A percentile compares a stretch with the other conserved stretches of the same genome.
Evolutionary conservation across 495 filamentous ascomycete genomes (phyloP).

Genomic region (Talaromyces stipitatus): DNA sequence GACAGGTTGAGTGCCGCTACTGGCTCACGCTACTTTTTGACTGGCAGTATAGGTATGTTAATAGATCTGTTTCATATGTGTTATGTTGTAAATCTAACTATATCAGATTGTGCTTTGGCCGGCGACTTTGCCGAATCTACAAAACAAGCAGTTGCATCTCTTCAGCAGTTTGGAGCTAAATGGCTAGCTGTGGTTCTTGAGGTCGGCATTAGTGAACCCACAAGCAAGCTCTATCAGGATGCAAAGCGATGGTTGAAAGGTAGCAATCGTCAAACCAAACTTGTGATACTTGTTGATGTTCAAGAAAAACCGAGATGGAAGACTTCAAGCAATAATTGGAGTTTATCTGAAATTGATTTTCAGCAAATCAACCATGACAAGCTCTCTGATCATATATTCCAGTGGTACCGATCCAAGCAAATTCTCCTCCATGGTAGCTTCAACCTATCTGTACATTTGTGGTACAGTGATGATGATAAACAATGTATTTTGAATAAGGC

Average conservation of each 20-base stretch:
- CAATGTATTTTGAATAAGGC: neutral
- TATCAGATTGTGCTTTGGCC: neutral
- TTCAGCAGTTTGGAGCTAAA: neutral
- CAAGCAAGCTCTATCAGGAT: too few relatives aligned
- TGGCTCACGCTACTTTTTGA: neutral
- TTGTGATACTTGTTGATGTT: neutral
- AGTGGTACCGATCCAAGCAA: neutral
- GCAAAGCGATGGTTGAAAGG: too few relatives aligned
- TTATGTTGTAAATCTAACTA: neutral
- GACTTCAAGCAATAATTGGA: neutral
- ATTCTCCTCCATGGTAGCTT: neutral
- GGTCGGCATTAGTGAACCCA: too few relatives aligned
- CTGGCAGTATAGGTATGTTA: neutral
- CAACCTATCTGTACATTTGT: neutral
- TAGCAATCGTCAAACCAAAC: neutral
- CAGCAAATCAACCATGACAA: neutral
- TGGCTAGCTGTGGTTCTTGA: neutral
- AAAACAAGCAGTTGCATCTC: neutral
- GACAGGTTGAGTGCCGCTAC: neutral
- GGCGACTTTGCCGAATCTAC: neutral
- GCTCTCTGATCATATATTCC: neutral
- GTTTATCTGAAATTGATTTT: neutral
- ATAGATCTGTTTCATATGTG: neutral
- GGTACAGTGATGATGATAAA: neutral
- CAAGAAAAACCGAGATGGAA: neutral